Evolutionary conservation across 257 asterid species (phyloP).

Genomic region (Salvia miltiorrhiza): DNA sequence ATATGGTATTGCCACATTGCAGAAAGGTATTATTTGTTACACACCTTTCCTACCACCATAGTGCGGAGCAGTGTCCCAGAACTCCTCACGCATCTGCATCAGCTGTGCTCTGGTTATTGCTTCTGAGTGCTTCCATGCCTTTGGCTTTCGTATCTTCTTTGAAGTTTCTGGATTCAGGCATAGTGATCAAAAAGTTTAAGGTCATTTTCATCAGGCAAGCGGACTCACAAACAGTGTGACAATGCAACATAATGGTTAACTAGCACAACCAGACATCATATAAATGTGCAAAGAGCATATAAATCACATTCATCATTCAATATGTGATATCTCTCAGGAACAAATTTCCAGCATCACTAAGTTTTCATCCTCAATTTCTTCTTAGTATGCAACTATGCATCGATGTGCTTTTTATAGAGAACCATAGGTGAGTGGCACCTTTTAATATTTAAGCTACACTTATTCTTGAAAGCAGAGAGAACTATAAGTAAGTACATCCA

Average conservation of each 20-base stretch:
- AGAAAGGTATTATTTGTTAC: not conserved
- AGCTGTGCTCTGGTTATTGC: constrained; percentile 62
- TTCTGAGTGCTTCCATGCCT: constrained; percentile 70
- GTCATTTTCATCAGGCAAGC: constrained; percentile 8
- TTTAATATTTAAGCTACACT: not conserved
- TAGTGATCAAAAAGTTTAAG: constrained; percentile 6
- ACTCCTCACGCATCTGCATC: constrained; percentile 61
- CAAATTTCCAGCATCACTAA: not conserved
- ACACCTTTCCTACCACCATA: constrained; percentile 76
- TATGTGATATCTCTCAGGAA: not conserved
- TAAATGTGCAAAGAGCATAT: not conserved
- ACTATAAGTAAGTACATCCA: not conserved
- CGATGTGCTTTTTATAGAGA: not conserved
- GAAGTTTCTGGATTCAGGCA: constrained; percentile 40
- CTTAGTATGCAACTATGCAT: not conserved
- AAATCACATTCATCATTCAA: not conserved
- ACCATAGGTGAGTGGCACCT: not conserved
- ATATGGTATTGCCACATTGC: not conserved
- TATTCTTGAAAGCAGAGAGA: not conserved
- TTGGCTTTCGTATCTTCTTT: constrained; percentile 63
- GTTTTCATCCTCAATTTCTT: not conserved
- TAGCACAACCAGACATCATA: too few species aligned
- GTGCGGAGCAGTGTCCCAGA: constrained; percentile 83
- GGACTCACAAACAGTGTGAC: not conserved
- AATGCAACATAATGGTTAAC: not conserved